These are phyloP conservation scores for Leccinum broughii DNA, from an alignment of 768 basidiomycete genomes.

Conservation along the genomic window DNA sequence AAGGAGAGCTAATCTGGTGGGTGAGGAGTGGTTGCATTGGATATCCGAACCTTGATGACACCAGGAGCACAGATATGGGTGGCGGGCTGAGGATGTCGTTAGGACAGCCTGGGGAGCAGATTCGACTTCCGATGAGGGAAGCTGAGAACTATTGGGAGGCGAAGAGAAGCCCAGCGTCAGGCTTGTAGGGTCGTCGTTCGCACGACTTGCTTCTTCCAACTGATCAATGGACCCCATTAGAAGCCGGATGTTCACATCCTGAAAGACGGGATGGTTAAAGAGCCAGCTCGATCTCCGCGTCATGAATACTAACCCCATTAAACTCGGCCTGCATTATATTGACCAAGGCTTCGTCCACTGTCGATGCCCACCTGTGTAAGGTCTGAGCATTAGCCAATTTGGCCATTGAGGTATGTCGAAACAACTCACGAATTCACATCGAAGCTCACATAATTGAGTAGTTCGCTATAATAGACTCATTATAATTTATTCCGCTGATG, in stretches of 20 bases:
- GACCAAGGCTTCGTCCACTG: background rate
- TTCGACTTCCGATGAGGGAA: background rate
- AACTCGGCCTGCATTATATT: background rate
- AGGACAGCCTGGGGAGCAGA: background rate
- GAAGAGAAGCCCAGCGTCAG: too few species aligned
- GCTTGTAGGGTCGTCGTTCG: background rate
- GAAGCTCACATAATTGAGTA: background rate
- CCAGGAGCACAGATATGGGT: conserved; percentile 19
- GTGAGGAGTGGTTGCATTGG: conserved; percentile 7
- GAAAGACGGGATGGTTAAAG: background rate
- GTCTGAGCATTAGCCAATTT: background rate
- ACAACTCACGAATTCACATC: conserved; percentile 9
- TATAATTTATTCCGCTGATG: background rate
- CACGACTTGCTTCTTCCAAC: background rate
- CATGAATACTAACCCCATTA: background rate
- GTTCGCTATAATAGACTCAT: background rate
- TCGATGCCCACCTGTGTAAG: conserved; percentile 1
- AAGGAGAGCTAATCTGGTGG: conserved; percentile 11
- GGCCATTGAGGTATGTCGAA: background rate
- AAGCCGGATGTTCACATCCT: background rate
- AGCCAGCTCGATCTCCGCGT: too few species aligned
- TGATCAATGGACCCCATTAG: conserved; percentile 1
- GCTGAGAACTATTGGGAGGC: background rate
- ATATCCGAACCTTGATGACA: background rate
- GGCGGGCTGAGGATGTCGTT: background rate